Evolutionary conservation across 805 yeast species (phyloP), one percentile per base, ranked within the genome.

Genomic region (Wickerhamomyces rabaulensis): DNA sequence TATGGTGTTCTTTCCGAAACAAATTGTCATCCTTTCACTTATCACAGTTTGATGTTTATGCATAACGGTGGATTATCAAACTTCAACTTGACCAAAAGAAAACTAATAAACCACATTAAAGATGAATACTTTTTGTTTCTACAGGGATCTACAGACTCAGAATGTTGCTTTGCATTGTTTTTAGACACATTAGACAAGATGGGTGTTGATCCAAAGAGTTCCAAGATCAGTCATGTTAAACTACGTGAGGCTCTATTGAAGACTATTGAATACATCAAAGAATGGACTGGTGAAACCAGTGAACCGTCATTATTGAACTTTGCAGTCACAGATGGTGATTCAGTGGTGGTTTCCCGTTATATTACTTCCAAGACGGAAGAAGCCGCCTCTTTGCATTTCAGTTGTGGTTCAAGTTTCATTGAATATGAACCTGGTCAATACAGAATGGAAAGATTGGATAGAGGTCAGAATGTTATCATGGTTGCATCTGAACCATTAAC

Each of bases 401-500:
- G 96, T 50, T 85, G 96, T 13, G 99, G 99, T 0, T 85, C 97
- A 15, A 78, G 84, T 47, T 94, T 94, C 66, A 81, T 84, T 33
- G 99, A 94, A 66, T 83, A 84, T 59, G 86, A 81, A 51, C 96
- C 95, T 2, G 96, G 97, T 19, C 86, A 89, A 59, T 94, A 88
- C 69, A 78, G 87, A 58, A 90, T 94, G 97, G 97, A 94, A 65
- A 76, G 99, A 45, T 71, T 87, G 50, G 95, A 91, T 65, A 75
- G 97, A 45, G 86, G 94, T 9, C 97, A 92, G 65, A 92, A 89
- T 64, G 92, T 94, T 16, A 84, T 92, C n/a, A 85, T 94, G 83
- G 94, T 94, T 42, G 96, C 99, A 1, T 85, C 95, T 16, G 99
- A 94, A 62, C 99, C 99, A 0, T 73, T 94, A 47, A 94, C 99